Percentiles rank a stretch among this genome's conserved stretches.
phyloP scores from a whole-genome alignment of 2,329 filamentous ascomycete genomes.

The Aspergillus sergii region DNA sequence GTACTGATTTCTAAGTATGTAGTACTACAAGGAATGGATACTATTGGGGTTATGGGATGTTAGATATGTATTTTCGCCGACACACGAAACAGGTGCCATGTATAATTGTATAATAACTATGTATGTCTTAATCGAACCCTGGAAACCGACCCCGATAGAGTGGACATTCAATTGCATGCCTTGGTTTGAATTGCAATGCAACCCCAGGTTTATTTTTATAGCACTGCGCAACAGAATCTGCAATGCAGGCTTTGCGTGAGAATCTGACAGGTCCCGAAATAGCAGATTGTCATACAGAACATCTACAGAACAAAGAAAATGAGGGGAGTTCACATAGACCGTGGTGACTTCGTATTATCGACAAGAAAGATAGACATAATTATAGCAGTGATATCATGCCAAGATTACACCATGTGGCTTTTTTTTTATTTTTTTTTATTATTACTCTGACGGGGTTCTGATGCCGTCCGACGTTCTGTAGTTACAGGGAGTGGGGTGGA shows the following conservation, averaged over 20 bases:
- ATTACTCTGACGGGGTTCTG: neutral
- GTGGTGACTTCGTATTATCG: neutral
- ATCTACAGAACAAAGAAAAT: neutral
- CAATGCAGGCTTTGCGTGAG: neutral
- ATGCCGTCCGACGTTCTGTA: neutral
- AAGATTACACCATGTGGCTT: conserved; percentile 4
- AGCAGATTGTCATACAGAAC: neutral
- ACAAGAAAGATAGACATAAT: neutral
- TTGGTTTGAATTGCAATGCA: neutral
- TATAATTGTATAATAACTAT: neutral
- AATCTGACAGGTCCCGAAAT: conserved; percentile 3
- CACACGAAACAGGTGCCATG: neutral
- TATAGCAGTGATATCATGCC: conserved; percentile 3
- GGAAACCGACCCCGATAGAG: neutral
- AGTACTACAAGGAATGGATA: neutral
- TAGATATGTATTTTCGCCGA: neutral
- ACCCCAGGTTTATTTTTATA: neutral
- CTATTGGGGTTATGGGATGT: neutral
- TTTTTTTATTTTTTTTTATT: conserved; percentile 1
- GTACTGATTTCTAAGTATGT: neutral
- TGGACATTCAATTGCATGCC: neutral
- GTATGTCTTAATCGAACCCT: neutral
- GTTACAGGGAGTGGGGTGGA: neutral
- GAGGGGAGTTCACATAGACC: neutral
- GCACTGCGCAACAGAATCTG: neutral